phyloP scores from a whole-genome alignment of 257 asterid species.

The Primulina huaijiensis region DNA sequence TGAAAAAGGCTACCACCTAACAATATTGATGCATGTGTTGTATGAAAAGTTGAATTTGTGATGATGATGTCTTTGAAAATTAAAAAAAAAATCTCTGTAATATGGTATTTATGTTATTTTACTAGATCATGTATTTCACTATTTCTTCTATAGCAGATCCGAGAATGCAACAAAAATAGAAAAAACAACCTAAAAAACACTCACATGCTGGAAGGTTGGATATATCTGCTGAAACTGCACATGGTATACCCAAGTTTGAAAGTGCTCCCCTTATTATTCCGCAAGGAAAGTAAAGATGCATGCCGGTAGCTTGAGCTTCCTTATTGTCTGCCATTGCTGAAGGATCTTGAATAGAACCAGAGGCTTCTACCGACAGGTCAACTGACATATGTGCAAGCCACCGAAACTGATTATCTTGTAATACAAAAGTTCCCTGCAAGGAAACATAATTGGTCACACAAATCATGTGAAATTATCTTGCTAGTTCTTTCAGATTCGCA shows the following conservation, averaged over 20 bases:
- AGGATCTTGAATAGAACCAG: slow-evolving; percentile 89
- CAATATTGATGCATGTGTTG: too few relatives aligned
- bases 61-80: neutral
- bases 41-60: neutral
- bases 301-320: slow-evolving; percentile 77
- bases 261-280: slow-evolving; percentile 97
- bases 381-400: slow-evolving; percentile 88
- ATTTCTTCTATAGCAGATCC: neutral
- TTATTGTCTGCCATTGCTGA: slow-evolving; percentile 85
- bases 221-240: slow-evolving; percentile 99
- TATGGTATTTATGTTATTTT: neutral
- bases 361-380: slow-evolving; percentile 65
- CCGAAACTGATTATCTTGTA: slow-evolving; percentile 87
- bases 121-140: neutral
- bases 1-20: neutral
- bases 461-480: slow-evolving; percentile 9
- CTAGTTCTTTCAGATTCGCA: slow-evolving; percentile 16
- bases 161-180: neutral
- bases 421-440: slow-evolving; percentile 84
- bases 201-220: slow-evolving; percentile 94
- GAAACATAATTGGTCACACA: slow-evolving; percentile 19
- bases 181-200: slow-evolving; percentile 22
- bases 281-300: slow-evolving; percentile 98
- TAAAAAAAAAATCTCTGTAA: too few relatives aligned
- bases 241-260: slow-evolving; percentile 96